A percentile compares a stretch with the other conserved stretches of the same genome.
phyloP scores from a whole-genome alignment of 768 basidiomycete species.

The Boletus rubescentipes region DNA sequence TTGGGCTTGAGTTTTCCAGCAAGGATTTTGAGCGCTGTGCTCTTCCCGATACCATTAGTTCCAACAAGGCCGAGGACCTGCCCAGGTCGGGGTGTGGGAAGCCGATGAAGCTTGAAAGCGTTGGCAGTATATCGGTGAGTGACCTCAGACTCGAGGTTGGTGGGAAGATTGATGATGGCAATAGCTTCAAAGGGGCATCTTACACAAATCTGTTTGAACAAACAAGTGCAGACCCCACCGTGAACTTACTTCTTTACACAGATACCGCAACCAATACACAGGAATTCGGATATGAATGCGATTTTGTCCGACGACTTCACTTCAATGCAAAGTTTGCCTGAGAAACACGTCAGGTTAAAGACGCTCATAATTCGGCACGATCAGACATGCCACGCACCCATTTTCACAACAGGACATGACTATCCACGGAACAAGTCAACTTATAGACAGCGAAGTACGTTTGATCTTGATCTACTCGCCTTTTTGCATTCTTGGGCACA shows the following conservation, averaged over 20 bases:
- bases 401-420: conserved; percentile 97
- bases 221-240: not conserved
- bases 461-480: conserved; percentile 38
- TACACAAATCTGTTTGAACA: conserved; percentile 1
- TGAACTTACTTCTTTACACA: conserved; percentile 93
- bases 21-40: conserved; percentile 94
- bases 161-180: conserved; percentile 97
- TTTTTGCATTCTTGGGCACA: conserved; percentile 99
- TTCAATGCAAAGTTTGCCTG: conserved; percentile 97
- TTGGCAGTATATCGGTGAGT: conserved; percentile 99
- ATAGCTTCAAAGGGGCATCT: conserved; percentile 99
- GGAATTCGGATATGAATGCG: conserved; percentile 96
- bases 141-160: conserved; percentile 92
- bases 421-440: conserved; percentile 27
- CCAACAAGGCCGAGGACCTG: conserved; percentile 99
- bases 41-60: conserved; percentile 99
- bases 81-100: conserved; percentile 95
- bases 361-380: not conserved
- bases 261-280: conserved; percentile 99
- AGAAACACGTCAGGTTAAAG: not conserved
- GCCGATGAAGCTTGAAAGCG: conserved; percentile 96
- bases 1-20: conserved; percentile 98
- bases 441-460: not conserved
- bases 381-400: conserved; percentile 58
- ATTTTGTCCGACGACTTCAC: conserved; percentile 96